Percentiles rank a stretch among this genome's conserved stretches.
Evolutionary conservation across 768 basidiomycete species (phyloP).

Genomic region (Boletus tomentosulus): DNA sequence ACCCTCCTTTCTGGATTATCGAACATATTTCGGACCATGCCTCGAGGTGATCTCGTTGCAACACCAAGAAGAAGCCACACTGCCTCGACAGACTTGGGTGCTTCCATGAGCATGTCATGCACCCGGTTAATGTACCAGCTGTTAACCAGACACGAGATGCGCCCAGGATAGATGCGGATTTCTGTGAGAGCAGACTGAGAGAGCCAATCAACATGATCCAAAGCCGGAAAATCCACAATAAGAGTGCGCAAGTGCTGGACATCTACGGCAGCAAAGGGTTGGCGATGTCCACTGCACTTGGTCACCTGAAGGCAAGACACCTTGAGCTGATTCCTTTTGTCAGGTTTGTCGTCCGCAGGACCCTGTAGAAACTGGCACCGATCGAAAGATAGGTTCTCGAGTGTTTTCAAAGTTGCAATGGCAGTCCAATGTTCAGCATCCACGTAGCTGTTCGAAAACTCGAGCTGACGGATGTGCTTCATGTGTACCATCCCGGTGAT

Average conservation of each 20-base stretch:
- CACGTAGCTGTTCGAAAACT: constrained; percentile 9
- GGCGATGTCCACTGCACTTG: fast-evolving
- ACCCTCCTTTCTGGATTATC: not conserved
- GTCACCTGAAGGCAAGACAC: constrained; percentile 5
- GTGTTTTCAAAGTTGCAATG: constrained; percentile 8
- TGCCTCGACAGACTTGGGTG: not conserved
- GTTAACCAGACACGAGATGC: too few species aligned
- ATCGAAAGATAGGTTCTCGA: constrained; percentile 16
- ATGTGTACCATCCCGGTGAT: constrained; percentile 12
- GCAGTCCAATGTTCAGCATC: constrained; percentile 11
- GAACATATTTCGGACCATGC: not conserved
- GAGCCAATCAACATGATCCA: not conserved
- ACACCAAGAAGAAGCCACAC: not conserved
- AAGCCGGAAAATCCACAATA: not conserved
- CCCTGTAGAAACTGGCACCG: not conserved
- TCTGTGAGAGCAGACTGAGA: constrained; percentile 1
- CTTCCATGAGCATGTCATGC: not conserved
- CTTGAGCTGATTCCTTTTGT: constrained; percentile 1
- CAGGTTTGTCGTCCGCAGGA: not conserved
- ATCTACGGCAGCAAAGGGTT: not conserved
- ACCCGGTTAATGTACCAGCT: not conserved
- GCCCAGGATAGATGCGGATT: not conserved
- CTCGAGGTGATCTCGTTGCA: not conserved
- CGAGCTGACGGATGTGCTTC: constrained; percentile 14
- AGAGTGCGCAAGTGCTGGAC: not conserved